Percentiles rank a stretch among this genome's conserved stretches.
These are phyloP conservation scores for Naematelia encephala DNA, from an alignment of 768 basidiomycete species.

Conservation along the genomic window DNA sequence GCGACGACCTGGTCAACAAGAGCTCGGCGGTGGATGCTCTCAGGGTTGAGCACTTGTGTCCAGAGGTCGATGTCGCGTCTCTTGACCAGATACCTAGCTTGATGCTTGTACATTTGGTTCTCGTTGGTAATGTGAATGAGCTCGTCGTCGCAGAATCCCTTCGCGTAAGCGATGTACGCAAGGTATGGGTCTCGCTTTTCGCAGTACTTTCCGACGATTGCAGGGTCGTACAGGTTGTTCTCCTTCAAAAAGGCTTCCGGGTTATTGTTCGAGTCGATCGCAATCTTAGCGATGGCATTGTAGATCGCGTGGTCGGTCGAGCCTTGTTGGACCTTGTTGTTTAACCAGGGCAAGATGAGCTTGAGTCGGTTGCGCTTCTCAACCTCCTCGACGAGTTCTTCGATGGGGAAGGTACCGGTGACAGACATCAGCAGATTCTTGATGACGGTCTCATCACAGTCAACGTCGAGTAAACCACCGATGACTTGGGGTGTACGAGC, in stretches of 20 bases:
- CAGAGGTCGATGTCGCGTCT: slow-evolving; percentile 92
- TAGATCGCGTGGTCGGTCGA: slow-evolving; percentile 89
- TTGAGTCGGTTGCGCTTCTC: slow-evolving; percentile 94
- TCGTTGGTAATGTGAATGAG: slow-evolving; percentile 95
- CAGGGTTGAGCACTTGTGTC: slow-evolving; percentile 85
- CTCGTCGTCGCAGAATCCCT: slow-evolving; percentile 98
- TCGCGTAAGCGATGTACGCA: slow-evolving; percentile 98
- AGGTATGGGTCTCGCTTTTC: slow-evolving; percentile 97
- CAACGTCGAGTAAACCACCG: slow-evolving; percentile 93
- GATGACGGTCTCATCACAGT: slow-evolving; percentile 94
- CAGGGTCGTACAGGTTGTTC: slow-evolving; percentile 95
- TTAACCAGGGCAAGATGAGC: slow-evolving; percentile 95
- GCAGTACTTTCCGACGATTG: slow-evolving; percentile 98
- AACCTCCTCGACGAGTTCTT: slow-evolving; percentile 95
- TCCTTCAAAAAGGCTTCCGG: slow-evolving; percentile 97
- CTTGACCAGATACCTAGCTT: slow-evolving; percentile 95
- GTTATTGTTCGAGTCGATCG: slow-evolving; percentile 98
- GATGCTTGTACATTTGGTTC: slow-evolving; percentile 99
- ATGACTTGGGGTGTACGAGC: slow-evolving; percentile 94
- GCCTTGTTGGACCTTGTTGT: slow-evolving; percentile 86
- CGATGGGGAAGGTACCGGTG: slow-evolving; percentile 94
- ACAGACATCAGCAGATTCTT: slow-evolving; percentile 91
- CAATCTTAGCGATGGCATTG: slow-evolving; percentile 98
- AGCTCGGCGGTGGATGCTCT: slow-evolving; percentile 86
- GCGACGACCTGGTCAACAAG: slow-evolving; percentile 93